A percentile compares a stretch with the other conserved stretches of the same genome.
Evolutionary conservation across 1,284 basidiomycete genomes (phyloP).

Genomic region (Trametes sp.): DNA sequence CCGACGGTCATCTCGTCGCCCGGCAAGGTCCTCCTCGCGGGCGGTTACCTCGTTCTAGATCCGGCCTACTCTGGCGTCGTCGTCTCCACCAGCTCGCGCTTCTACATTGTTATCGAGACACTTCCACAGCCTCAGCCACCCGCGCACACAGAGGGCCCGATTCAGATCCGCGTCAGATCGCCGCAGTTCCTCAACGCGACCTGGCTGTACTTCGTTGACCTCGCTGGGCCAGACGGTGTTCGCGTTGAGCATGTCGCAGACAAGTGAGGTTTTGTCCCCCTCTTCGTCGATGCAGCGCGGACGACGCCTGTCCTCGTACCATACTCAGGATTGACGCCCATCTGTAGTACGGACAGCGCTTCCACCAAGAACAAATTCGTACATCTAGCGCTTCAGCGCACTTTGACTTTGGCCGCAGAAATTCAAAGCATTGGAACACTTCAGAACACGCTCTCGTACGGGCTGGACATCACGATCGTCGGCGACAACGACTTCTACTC

Average conservation of each 20-base stretch:
- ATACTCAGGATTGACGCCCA: not conserved
- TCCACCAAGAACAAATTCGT: slow-evolving; percentile 87
- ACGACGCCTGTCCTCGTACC: not conserved
- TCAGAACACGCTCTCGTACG: slow-evolving; percentile 52
- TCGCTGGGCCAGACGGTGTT: slow-evolving; percentile 48
- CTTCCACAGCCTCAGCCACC: slow-evolving; percentile 32
- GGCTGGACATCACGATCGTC: slow-evolving; percentile 82
- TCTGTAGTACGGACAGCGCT: slow-evolving; percentile 28
- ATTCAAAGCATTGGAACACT: slow-evolving; percentile 56
- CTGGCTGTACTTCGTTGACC: slow-evolving; percentile 77
- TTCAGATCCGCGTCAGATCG: slow-evolving; percentile 78
- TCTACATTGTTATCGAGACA: slow-evolving; percentile 77
- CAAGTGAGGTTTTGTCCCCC: slow-evolving; percentile 47
- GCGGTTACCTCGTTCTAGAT: slow-evolving; percentile 95
- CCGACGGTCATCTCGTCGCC: slow-evolving; percentile 85
- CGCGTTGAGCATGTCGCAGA: slow-evolving; percentile 53
- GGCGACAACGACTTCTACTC: slow-evolving; percentile 99
- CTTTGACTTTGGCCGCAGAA: slow-evolving; percentile 73
- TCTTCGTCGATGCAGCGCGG: not conserved
- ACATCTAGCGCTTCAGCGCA: slow-evolving; percentile 83
- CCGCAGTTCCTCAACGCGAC: slow-evolving; percentile 88
- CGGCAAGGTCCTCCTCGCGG: slow-evolving; percentile 95
- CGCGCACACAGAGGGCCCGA: slow-evolving; percentile 29
- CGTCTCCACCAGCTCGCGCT: slow-evolving; percentile 91
- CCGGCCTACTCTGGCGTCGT: slow-evolving; percentile 84